Conservation (phyloP, 345 rosid species). For the Turritis glabra region DNA sequence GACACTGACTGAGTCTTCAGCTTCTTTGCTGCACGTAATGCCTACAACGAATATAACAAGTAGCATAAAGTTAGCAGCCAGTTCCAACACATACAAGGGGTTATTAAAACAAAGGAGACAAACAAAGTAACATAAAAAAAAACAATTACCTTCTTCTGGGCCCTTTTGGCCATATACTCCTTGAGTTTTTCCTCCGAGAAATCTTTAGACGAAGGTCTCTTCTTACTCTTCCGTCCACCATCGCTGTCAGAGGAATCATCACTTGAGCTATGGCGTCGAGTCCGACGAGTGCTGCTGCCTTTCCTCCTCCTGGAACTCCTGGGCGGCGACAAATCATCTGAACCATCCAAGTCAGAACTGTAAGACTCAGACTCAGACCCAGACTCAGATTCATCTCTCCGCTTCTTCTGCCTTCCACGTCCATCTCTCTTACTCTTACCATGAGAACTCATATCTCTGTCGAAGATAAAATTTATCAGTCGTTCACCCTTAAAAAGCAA, state of each 20-base stretch:
- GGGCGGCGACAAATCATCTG: constrained; percentile 34
- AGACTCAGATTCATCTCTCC: constrained; percentile 37
- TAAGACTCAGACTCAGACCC: constrained; percentile 43
- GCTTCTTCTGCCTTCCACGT: constrained; percentile 9
- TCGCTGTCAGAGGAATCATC: constrained; percentile 42
- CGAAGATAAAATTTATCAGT: neutral
- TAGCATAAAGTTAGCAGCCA: constrained; percentile 15
- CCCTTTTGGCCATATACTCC: constrained; percentile 72
- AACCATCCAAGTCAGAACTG: constrained; percentile 33
- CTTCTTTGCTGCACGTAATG: constrained; percentile 73
- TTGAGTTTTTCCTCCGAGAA: constrained; percentile 62
- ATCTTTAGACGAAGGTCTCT: constrained; percentile 52
- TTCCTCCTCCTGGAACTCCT: constrained; percentile 46
- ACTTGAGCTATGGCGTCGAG: constrained; percentile 28
- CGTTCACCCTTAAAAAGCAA: neutral
- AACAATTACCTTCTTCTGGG: constrained; percentile 70
- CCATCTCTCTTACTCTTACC: constrained; percentile 30
- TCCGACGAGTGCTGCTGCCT: constrained; percentile 36
- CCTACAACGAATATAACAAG: constrained; percentile 45
- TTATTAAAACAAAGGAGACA: neutral
- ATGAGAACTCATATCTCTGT: constrained; percentile 33
- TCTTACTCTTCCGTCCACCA: constrained; percentile 45
- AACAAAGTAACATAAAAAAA: neutral
- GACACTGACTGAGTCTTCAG: constrained; percentile 71
- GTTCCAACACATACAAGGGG: neutral